Conservation (phyloP, 441 rosid species). For the Populus hybrid region DNA sequence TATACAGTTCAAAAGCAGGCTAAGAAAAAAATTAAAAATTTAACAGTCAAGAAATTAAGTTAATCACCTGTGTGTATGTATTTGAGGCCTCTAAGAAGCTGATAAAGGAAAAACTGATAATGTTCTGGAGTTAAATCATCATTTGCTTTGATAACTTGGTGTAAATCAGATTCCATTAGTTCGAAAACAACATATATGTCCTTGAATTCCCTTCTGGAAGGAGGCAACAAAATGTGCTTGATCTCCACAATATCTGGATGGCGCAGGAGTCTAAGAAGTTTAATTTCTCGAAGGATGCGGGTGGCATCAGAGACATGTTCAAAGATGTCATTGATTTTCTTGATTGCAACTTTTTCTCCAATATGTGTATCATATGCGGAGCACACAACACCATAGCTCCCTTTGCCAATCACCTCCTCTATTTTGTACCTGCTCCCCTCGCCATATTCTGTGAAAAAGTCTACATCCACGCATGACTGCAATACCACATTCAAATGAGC, state of each 20-base stretch:
- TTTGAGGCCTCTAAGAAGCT: constrained; percentile 94
- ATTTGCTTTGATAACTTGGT: constrained; percentile 95
- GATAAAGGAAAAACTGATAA: constrained; percentile 95
- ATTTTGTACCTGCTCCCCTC: constrained; percentile 90
- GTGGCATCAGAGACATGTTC: constrained; percentile 98
- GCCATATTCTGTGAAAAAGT: constrained; percentile 94
- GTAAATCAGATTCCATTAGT: constrained; percentile 55
- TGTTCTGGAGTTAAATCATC: constrained; percentile 95
- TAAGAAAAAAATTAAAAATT: neutral
- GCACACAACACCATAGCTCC: constrained; percentile 97
- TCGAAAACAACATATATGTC: constrained; percentile 69
- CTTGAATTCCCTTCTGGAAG: constrained; percentile 56
- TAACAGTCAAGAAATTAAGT: neutral
- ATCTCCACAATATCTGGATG: constrained; percentile 98
- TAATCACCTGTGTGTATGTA: constrained; percentile 88
- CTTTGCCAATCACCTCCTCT: constrained; percentile 97
- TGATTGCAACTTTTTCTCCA: constrained; percentile 92
- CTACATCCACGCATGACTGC: constrained; percentile 79
- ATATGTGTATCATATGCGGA: constrained; percentile 82
- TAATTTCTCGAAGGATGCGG: constrained; percentile 93
- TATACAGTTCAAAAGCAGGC: neutral
- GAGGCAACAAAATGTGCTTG: constrained; percentile 91
- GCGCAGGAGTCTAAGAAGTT: constrained; percentile 84
- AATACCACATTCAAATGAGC: constrained; percentile 16
- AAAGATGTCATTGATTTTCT: constrained; percentile 91